These are phyloP conservation scores for Talaromyces amestolkiae DNA, from an alignment of 2,329 filamentous ascomycete genomes.

Conservation along the genomic window DNA sequence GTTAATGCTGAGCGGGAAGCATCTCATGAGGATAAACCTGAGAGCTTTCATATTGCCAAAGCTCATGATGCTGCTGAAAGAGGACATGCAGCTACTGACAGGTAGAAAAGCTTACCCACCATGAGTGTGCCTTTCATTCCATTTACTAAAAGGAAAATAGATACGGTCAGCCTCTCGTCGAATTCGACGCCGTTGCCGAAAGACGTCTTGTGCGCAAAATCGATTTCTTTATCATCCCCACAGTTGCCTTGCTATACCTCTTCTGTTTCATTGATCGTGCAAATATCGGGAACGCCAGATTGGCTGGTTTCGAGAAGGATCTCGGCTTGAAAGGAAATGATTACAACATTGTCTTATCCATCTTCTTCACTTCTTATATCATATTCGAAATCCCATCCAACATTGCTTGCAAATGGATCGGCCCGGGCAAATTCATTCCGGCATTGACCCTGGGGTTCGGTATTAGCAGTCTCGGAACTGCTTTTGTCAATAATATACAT, in stretches of 20 bases:
- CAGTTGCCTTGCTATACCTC: slow-evolving; percentile 64
- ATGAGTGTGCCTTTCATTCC: not conserved
- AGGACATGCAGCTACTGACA: slow-evolving; percentile 50
- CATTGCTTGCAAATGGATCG: slow-evolving; percentile 41
- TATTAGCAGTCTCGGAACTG: slow-evolving; percentile 62
- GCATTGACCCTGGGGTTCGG: slow-evolving; percentile 62
- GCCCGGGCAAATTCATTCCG: slow-evolving; percentile 70
- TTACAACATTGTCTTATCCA: slow-evolving; percentile 66
- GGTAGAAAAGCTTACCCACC: slow-evolving; percentile 30
- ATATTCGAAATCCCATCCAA: slow-evolving; percentile 38
- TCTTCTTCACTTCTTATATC: slow-evolving; percentile 76
- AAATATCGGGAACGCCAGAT: slow-evolving; percentile 69
- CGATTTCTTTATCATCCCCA: slow-evolving; percentile 64
- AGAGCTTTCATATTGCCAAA: slow-evolving; percentile 6
- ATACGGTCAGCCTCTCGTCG: slow-evolving; percentile 51
- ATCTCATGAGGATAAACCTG: not conserved
- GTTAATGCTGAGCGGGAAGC: not conserved
- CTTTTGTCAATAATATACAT: slow-evolving; percentile 58
- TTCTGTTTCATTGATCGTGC: slow-evolving; percentile 75
- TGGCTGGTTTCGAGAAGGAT: slow-evolving; percentile 64
- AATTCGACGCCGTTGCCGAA: slow-evolving; percentile 60
- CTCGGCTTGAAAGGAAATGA: slow-evolving; percentile 60
- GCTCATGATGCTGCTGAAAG: slow-evolving; percentile 42
- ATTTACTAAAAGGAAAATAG: slow-evolving; percentile 27
- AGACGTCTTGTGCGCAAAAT: slow-evolving; percentile 61